Evolutionary conservation across 1,284 basidiomycete species (phyloP).

Genomic region (Ceratobasidium sp.): DNA sequence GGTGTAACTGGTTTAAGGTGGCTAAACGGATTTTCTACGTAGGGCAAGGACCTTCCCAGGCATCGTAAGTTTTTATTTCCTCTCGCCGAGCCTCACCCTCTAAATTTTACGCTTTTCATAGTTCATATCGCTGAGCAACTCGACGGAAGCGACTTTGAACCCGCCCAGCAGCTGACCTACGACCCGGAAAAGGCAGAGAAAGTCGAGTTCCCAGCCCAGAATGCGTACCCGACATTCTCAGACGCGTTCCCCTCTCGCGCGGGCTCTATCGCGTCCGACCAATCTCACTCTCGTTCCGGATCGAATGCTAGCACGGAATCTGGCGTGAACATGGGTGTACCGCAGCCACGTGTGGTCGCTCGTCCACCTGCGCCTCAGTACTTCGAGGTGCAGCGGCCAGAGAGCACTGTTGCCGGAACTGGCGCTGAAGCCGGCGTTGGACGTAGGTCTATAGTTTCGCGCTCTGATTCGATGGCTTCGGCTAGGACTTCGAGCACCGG

Average conservation of each 20-base stretch:
- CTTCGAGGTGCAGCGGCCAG: conserved; percentile 26
- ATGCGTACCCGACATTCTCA: conserved; percentile 62
- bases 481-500: neutral
- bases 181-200: conserved; percentile 60
- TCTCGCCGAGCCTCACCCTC: neutral
- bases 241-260: conserved; percentile 57
- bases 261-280: conserved; percentile 10
- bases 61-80: conserved; percentile 63
- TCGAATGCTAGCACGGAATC: conserved; percentile 38
- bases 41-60: conserved; percentile 70
- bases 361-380: conserved; percentile 11
- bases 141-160: conserved; percentile 62
- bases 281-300: conserved; percentile 26
- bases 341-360: conserved; percentile 50
- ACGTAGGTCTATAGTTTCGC: neutral
- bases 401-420: neutral
- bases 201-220: conserved; percentile 68
- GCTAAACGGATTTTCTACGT: neutral
- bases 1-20: neutral
- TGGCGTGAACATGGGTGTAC: conserved; percentile 51
- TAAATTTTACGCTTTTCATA: conserved; percentile 50
- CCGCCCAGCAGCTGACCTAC: conserved; percentile 48
- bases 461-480: conserved; percentile 3
- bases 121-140: conserved; percentile 67
- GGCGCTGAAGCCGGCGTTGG: too few species aligned